Evolutionary conservation across 2,329 filamentous ascomycete genomes (phyloP), one percentile per base, ranked within the genome.

Genomic region (Orbilia blumenaviensis): DNA sequence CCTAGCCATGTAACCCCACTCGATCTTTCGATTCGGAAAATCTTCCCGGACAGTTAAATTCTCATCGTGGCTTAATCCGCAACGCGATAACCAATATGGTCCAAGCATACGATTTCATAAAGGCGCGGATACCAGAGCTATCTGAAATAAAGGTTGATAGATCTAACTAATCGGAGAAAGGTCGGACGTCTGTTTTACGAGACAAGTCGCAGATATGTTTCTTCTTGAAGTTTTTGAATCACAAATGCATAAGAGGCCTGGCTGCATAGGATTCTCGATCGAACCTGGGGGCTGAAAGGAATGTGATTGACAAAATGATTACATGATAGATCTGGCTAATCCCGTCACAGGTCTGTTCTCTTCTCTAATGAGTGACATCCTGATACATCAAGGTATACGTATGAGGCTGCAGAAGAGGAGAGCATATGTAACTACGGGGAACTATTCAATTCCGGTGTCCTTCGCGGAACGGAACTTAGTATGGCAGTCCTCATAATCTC

Each of bases 21-120:
- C 32, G 34, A 62, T 50, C n/a, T n/a, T n/a, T n/a, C n/a, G n/a
- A n/a, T n/a, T n/a, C 48, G 64, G 67, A 58, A 71, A 71, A 71
- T 2, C 67, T 44, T 63, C 41, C 58, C 67, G 67, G 29, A 62
- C 34, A 54, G 64, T 29, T 67, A 60, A 58, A 61, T 18, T 56
- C 21, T 32, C 54, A 66, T 36, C 42, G 52, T 74, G 69, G 61
- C 50, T 66, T 62, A 48, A 29, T 56, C 44, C 62, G 69, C 62
- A 66, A 74, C 34, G 44, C 62, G 69, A 74, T 61, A 42, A 16
- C 14, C 16, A 56, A 23, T 14, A 36, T 66, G 54, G 48, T 73
- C 48, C 52, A n/a, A n/a, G n/a, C n/a, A 54, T 62, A 9, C 48
- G 14, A 29, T n/a, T 29, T 25, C 25, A 12, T 32, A 9, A n/a